Base-by-base conservation (phyloP, 2,329 filamentous ascomycete species). In the Cadophora gregata region DNA sequence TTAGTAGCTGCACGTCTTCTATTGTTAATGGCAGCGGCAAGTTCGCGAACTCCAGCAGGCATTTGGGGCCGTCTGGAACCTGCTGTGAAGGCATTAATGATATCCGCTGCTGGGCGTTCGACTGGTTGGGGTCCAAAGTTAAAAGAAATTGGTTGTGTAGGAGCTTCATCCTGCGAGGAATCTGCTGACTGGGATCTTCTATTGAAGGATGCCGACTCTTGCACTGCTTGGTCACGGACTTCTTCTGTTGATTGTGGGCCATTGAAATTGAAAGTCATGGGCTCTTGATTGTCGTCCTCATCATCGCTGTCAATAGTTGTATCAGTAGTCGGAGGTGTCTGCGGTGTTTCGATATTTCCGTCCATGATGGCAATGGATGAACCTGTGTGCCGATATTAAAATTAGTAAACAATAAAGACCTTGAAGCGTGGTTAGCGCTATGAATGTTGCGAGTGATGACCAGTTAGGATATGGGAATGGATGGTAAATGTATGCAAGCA, bases 11-110 rank as follows among this genome's bases (percentile, higher is more conserved):
- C 68, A 24, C 65, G 66, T 2, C 66, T 55, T 51, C 62, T 64
- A 1, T 62, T 67, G n/a, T 71, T 71, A 14, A 58, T 33, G 68
- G 48, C 9, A 66, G n/a, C 10, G 68, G 59, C 66, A 10, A 73
- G 56, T 5, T 67, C 51, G 6, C 60, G 63, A 4, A 68, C 58
- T 36, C 19, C 53, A 1, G 21, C 24, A 10, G 62, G 61, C 48
- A 56, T 63, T n/a, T 51, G 38, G 16, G 31, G n/a, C 4, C 58
- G n/a, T 10, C 29, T 31, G 4, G 42, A 27, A 3, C 10, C 50
- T 3, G 24, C 5, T 14, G 51, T 3, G 12, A 59, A 64, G 0
- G n/a, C 19, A 7, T 25, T 16, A 24, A 62, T 36, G 38, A 55
- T 61, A 1, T 14, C 50, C 27, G 31, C n/a, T 31, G 65, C 66